A percentile compares a stretch with the other conserved stretches of the same genome.
These are phyloP conservation scores for Neospora caninum DNA, from an alignment of 169 alveolate species.

Conservation along the genomic window DNA sequence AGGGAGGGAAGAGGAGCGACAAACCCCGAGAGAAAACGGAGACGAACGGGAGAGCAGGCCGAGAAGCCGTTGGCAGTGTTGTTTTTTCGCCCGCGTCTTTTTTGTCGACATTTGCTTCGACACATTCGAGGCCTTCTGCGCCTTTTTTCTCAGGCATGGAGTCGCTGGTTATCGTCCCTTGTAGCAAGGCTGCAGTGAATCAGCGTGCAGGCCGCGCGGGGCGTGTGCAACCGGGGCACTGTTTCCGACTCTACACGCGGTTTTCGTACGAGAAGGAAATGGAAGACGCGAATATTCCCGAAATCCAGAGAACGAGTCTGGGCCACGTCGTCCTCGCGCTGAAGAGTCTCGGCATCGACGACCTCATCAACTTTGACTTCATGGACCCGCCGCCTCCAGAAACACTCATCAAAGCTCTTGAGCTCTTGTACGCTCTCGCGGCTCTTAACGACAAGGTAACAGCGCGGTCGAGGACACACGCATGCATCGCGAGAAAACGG, in stretches of 20 bases:
- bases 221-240: conserved; percentile 97
- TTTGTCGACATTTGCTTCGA: no score
- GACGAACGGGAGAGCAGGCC: not conserved
- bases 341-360: conserved; percentile 97
- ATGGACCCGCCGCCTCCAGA: conserved; percentile 99
- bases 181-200: conserved; percentile 98
- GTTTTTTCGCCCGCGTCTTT: no score
- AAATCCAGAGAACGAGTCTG: conserved; percentile 81
- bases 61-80: not conserved
- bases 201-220: conserved; percentile 99
- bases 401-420: conserved; percentile 94
- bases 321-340: conserved; percentile 82
- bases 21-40: not conserved
- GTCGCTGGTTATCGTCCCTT: conserved; percentile 97
- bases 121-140: not conserved
- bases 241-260: conserved; percentile 98
- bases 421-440: conserved; percentile 97
- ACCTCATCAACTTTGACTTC: conserved; percentile 98
- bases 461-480: not conserved
- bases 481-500: not conserved
- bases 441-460: conserved; percentile 87
- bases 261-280: conserved; percentile 96
- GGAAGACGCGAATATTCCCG: conserved; percentile 85
- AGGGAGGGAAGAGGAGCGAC: not conserved
- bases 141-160: conserved; percentile 89